phyloP scores from a whole-genome alignment of 2,329 filamentous ascomycete genomes.

The Canariomyces notabilis region DNA sequence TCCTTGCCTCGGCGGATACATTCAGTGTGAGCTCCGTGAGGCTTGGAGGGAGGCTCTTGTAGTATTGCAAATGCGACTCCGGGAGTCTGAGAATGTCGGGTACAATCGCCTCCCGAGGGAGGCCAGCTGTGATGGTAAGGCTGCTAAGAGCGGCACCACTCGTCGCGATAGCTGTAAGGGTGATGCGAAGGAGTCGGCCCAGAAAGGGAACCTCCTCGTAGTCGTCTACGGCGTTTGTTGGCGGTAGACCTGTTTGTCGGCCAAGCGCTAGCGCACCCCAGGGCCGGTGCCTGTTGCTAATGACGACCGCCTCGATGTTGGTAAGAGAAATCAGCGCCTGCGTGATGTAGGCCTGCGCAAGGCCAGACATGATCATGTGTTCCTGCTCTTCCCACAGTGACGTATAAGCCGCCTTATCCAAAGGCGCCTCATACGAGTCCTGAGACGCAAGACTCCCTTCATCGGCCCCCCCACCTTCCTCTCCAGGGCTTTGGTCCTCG shows the following conservation, averaged over 20 bases:
- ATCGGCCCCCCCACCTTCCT: slow-evolving; percentile 3
- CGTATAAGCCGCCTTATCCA: slow-evolving; percentile 8
- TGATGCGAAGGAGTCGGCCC: slow-evolving; percentile 4
- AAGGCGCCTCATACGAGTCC: slow-evolving; percentile 5
- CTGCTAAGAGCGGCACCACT: slow-evolving; percentile 6
- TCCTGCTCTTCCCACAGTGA: slow-evolving; percentile 7
- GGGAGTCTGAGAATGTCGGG: slow-evolving; percentile 5
- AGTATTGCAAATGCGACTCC: slow-evolving; percentile 6
- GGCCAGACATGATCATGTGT: slow-evolving; percentile 7
- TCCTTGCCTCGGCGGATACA: slow-evolving; percentile 3
- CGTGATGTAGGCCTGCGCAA: slow-evolving; percentile 7
- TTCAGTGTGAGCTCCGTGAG: slow-evolving; percentile 6
- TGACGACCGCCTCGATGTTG: slow-evolving; percentile 7
- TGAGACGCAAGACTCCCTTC: slow-evolving; percentile 6
- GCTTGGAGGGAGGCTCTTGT: slow-evolving; percentile 7
- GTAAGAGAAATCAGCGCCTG: slow-evolving; percentile 7
- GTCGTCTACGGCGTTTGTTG: slow-evolving; percentile 4
- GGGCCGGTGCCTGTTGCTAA: slow-evolving; percentile 9
- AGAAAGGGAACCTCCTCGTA: slow-evolving; percentile 5
- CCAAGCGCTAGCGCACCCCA: slow-evolving; percentile 7
- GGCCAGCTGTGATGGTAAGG: slow-evolving; percentile 5
- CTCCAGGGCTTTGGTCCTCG: slow-evolving; percentile 3
- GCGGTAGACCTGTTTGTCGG: slow-evolving; percentile 7
- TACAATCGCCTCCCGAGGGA: slow-evolving; percentile 2
- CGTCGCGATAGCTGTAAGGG: slow-evolving; percentile 5